Evolutionary conservation across 2,329 filamentous ascomycete species (phyloP).

Genomic region (Blastomyces emzantsi): DNA sequence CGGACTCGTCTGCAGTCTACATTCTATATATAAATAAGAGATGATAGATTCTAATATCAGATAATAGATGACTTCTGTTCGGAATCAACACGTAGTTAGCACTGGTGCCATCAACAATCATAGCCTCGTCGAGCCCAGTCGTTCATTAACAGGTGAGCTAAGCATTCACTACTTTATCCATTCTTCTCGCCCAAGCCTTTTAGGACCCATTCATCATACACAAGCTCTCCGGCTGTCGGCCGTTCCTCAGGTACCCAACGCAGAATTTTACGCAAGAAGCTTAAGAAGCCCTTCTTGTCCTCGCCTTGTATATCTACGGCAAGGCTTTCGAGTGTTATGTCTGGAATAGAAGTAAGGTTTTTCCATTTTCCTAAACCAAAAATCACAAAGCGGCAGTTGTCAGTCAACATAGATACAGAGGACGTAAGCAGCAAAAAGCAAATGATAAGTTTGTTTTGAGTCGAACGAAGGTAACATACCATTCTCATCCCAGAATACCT

Average conservation of each 20-base stretch:
- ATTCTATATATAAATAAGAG: too few species aligned
- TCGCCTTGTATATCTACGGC: not conserved
- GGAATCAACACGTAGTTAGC: too few species aligned
- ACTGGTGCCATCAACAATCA: too few species aligned
- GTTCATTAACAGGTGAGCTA: not conserved
- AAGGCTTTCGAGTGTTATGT: conserved; percentile 7
- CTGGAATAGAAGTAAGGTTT: conserved; percentile 5
- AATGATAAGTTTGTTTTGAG: not conserved
- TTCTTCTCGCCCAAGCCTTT: conserved; percentile 1
- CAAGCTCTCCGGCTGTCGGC: conserved; percentile 5
- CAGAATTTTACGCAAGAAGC: conserved; percentile 1
- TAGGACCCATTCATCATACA: conserved; percentile 7
- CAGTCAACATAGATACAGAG: not conserved
- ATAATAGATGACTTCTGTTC: too few species aligned
- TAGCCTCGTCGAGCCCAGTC: not conserved
- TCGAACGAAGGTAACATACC: not conserved
- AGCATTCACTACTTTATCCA: not conserved
- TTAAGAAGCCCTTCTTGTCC: conserved; percentile 6
- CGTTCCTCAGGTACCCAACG: conserved; percentile 9
- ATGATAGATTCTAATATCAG: too few species aligned
- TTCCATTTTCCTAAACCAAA: conserved; percentile 5
- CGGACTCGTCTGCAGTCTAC: too few species aligned
- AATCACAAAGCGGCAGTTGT: not conserved
- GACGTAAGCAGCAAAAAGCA: not conserved
- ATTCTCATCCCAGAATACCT: conserved; percentile 9